Base-by-base conservation (phyloP, 768 basidiomycete species). In the Rossbeevera mucosa region DNA sequence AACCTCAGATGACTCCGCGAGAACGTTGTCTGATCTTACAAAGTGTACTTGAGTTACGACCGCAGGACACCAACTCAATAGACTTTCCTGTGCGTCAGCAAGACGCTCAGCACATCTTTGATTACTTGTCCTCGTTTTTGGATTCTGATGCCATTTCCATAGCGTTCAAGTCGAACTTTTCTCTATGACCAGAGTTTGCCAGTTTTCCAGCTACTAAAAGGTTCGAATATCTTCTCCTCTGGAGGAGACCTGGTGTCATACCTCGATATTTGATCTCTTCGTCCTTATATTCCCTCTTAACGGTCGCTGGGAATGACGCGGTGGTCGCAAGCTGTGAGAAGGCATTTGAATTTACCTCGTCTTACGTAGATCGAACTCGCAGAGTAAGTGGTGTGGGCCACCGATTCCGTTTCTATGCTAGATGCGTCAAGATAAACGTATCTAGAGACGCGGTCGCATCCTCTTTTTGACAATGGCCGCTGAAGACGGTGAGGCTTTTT, bases 401-500 rank as follows among this genome's bases (percentile, higher is more conserved):
- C n/a, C 5, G 16, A 43, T 7, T 43, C 14, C 14, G 20, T 43
- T 43, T 21, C 41, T 3, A 42, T 14, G 22, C 14, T 14, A 9
- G 20, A 2, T 13, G 16, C 2, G 13, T 22, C 11, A 3, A 24
- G 4, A 7, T 5, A 9, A 36, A 52, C 55, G 6, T 50, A 62
- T 57, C 44, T n/a, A 33, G 18, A 36, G 33, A 40, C 3, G 31
- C 7, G 5, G 22, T 0, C 21, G 13, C 22, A 14, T 49, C 60
- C 2, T 59, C 63, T 58, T 54, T 29, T 65, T 60, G 2, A 59
- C 42, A 12, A 28, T 8, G 2, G 16, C 20, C 40, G 3, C 22
- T 5, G 30, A 22, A 5, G 42, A 31, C 4, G 50, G 22, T 7
- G 41, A 22, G 6, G n/a, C 21, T 4, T 20, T 41, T 20, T 11